Conservation (phyloP, 2,329 filamentous ascomycete species). For the Didymellaceae sp. region DNA sequence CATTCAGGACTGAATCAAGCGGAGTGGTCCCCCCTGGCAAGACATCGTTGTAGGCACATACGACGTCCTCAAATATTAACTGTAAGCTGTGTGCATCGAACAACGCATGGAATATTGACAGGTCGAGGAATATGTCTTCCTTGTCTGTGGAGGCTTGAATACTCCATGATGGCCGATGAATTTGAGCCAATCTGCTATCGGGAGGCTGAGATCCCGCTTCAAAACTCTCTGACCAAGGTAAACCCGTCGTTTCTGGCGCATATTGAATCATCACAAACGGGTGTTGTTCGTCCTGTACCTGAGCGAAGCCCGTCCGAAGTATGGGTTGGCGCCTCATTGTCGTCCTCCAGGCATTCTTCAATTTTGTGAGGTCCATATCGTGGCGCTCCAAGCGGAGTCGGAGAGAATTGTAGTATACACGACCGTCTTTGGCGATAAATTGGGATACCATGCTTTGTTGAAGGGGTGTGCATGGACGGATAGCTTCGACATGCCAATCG, state of each 20-base stretch:
- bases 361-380: constrained; percentile 44
- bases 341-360: constrained; percentile 66
- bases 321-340: constrained; percentile 69
- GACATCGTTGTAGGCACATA: constrained; percentile 46
- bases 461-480: constrained; percentile 79
- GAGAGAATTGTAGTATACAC: constrained; percentile 78
- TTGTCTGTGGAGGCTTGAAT: constrained; percentile 56
- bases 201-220: constrained; percentile 9
- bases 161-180: constrained; percentile 69
- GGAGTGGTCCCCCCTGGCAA: constrained; percentile 31
- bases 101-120: constrained; percentile 77
- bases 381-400: constrained; percentile 57
- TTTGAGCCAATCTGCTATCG: constrained; percentile 31
- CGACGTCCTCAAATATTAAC: constrained; percentile 67
- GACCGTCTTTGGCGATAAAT: constrained; percentile 70
- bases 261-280: constrained; percentile 80
- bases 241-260: constrained; percentile 30
- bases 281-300: constrained; percentile 64
- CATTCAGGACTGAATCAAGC: constrained; percentile 53
- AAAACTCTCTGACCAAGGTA: constrained; percentile 44
- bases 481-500: constrained; percentile 55
- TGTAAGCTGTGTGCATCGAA: constrained; percentile 83
- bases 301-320: constrained; percentile 75
- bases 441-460: constrained; percentile 82
- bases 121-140: constrained; percentile 44